Evolutionary conservation across 2,329 filamentous ascomycete species (phyloP), one percentile per base, ranked within the genome.

Genomic region (Pestalotiopsis sp.): DNA sequence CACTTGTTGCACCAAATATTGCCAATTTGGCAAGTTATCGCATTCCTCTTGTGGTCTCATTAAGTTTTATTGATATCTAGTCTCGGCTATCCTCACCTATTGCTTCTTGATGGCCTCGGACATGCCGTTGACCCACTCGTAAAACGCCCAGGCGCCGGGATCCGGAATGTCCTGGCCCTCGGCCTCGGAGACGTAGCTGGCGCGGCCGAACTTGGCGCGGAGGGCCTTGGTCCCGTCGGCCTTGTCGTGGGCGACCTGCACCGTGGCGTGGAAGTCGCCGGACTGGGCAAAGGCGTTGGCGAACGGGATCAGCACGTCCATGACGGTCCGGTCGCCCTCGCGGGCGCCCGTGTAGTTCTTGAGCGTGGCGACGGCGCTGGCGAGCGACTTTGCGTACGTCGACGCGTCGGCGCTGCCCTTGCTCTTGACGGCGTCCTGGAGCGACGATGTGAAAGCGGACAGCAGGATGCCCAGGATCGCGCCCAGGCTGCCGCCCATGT

Each of bases 201-300:
- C 76, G 0, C 76, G 70, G 2, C 76, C 75, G 59, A 78, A 76
- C 57, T 70, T 71, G 2, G 76, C 72, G 65, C 76, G 75, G 57
- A 78, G 69, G 61, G 72, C 73, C 3, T 70, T 70, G 2, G 75
- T 77, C 0, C 70, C 75, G 68, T 77, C 75, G 3, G 76, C 76
- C 70, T 76, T 77, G n/a, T 76, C 72, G 4, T 68, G 69, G 3
- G 76, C 75, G 2, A 75, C 72, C 31, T 69, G 68, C 25, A 72
- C 90, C 88, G 70, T 90, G 14, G 66, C 66, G 23, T 63, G 58
- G 39, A 74, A 70, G 60, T 73, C 68, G 17, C 45, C 57, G 14
- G 67, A 70, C 58, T 63, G 23, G 12, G 68, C 71, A 59, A 73
- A 74, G 5, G 66, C 67, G 13, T 73, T 66, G 1, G 73, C 56